Evolutionary conservation across 805 yeast genomes (phyloP).

Genomic region (Zygotorulaspora chibaensis): DNA sequence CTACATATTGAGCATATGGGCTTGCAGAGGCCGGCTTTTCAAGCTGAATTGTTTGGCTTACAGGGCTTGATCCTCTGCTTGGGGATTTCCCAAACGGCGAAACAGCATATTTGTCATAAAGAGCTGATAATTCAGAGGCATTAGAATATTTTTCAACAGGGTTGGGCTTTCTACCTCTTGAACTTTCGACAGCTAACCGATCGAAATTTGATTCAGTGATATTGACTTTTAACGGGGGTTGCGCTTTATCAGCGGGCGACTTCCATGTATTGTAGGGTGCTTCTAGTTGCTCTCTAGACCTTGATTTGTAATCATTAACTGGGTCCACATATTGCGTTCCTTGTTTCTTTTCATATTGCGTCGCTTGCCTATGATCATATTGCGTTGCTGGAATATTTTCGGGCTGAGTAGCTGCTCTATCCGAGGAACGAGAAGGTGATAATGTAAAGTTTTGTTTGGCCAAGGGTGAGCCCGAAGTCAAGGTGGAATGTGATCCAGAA

Average conservation of each 20-base stretch:
- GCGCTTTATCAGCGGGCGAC: not conserved
- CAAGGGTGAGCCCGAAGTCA: constrained; percentile 8
- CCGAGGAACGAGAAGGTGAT: not conserved
- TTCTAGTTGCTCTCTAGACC: not conserved
- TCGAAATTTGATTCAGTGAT: constrained; percentile 11
- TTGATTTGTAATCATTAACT: not conserved
- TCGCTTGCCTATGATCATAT: constrained; percentile 1
- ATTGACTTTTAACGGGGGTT: constrained; percentile 6
- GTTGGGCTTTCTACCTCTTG: constrained; percentile 2
- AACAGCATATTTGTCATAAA: constrained; percentile 21
- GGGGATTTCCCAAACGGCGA: constrained; percentile 16
- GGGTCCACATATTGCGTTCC: not conserved
- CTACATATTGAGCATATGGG: constrained; percentile 29
- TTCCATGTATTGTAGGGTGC: not conserved
- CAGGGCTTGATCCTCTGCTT: constrained; percentile 5
- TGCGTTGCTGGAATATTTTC: constrained; percentile 2
- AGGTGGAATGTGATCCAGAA: constrained; percentile 6
- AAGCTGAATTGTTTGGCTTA: constrained; percentile 12
- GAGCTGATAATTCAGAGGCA: constrained; percentile 15
- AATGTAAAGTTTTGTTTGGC: constrained; percentile 1
- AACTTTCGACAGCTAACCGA: constrained; percentile 2
- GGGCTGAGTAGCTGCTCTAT: not conserved
- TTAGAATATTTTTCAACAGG: constrained; percentile 8
- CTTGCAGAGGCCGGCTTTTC: constrained; percentile 14
- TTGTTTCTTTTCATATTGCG: constrained; percentile 1